A percentile compares a stretch with the other conserved stretches of the same genome.
phyloP scores from a whole-genome alignment of 1,284 basidiomycete species.

The Jaminaea rosea region DNA sequence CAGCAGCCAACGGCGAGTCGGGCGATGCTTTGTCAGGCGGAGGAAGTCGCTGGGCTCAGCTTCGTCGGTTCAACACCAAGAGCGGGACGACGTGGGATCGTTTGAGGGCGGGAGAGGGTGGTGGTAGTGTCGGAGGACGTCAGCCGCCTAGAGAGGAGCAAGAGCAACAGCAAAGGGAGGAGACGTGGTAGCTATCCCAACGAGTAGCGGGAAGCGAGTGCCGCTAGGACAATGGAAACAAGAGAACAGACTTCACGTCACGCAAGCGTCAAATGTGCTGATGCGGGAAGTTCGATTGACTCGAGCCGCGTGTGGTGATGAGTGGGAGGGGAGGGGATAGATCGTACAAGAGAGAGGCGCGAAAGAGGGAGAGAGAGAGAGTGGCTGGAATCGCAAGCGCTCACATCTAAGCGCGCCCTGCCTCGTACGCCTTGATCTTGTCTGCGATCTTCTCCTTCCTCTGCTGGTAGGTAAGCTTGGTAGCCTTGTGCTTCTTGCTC shows the following conservation, averaged over 20 bases:
- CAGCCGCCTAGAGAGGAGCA: not conserved
- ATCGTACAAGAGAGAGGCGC: not conserved
- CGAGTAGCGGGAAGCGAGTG: not conserved
- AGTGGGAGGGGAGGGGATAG: not conserved
- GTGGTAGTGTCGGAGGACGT: no score
- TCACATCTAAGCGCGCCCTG: conserved; percentile 1
- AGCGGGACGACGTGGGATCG: not conserved
- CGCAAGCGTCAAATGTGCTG: not conserved
- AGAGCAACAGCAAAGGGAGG: not conserved
- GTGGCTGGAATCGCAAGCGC: not conserved
- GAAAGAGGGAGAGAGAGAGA: not conserved
- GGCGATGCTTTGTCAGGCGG: not conserved
- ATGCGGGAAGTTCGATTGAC: not conserved
- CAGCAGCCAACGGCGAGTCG: not conserved
- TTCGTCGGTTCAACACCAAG: not conserved
- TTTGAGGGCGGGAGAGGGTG: not conserved
- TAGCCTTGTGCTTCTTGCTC: conserved; percentile 62
- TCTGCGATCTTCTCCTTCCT: conserved; percentile 41
- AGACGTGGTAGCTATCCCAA: not conserved
- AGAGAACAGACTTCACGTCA: not conserved
- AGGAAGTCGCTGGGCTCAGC: not conserved
- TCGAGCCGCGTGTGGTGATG: not conserved
- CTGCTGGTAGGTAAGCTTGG: conserved; percentile 68
- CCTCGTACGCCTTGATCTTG: conserved; percentile 41
- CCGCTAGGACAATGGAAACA: not conserved